These are phyloP conservation scores for Pseudovirgaria hyperparasitica DNA, from an alignment of 2,329 filamentous ascomycete genomes.

Conservation along the genomic window DNA sequence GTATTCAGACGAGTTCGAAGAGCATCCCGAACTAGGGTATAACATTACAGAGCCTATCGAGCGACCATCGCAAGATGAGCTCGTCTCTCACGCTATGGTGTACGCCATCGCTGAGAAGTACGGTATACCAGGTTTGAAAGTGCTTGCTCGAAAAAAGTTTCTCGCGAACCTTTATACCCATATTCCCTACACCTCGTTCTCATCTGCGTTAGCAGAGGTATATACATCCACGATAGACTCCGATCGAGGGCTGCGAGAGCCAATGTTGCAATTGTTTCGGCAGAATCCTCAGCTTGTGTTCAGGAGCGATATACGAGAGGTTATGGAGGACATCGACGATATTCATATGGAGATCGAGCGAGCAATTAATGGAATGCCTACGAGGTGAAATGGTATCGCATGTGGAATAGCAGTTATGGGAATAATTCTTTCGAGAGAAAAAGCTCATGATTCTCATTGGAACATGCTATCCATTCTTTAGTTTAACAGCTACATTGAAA, in stretches of 20 bases:
- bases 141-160: slow-evolving; percentile 33
- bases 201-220: slow-evolving; percentile 35
- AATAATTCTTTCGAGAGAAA: too few relatives aligned
- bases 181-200: slow-evolving; percentile 31
- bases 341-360: too few relatives aligned
- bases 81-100: slow-evolving; percentile 34
- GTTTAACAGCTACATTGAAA: too few relatives aligned
- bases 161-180: slow-evolving; percentile 31
- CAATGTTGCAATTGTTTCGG: slow-evolving; percentile 35
- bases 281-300: slow-evolving; percentile 31
- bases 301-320: slow-evolving; percentile 32
- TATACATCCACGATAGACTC: slow-evolving; percentile 37
- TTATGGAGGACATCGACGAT: slow-evolving; percentile 32
- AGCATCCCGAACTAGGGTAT: slow-evolving; percentile 17
- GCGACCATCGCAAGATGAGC: slow-evolving; percentile 27
- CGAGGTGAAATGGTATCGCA: too few relatives aligned
- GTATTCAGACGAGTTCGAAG: slow-evolving; percentile 18
- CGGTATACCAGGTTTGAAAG: slow-evolving; percentile 34
- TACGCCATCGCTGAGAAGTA: slow-evolving; percentile 41
- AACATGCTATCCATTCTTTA: too few relatives aligned
- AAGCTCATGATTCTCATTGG: too few relatives aligned
- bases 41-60: slow-evolving; percentile 22
- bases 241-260: slow-evolving; percentile 34
- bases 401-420: too few relatives aligned
- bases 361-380: too few relatives aligned